These are phyloP conservation scores for Protea cynaroides DNA, from an alignment of 164 flowering plant genomes.

Conservation along the genomic window DNA sequence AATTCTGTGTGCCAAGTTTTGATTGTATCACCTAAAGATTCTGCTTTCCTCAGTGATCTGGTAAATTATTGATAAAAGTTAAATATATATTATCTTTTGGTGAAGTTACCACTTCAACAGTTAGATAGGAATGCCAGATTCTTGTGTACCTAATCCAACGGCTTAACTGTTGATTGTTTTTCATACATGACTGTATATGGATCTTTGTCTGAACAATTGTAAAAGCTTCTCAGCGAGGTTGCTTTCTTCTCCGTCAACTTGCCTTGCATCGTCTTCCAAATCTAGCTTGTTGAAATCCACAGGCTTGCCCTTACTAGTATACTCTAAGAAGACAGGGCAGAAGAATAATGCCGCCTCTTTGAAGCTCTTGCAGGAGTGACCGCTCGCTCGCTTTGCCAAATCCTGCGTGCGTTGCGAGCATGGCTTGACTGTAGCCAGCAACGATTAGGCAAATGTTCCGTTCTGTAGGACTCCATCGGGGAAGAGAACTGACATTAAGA, in stretches of 20 bases:
- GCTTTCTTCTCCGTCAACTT: conserved; percentile 4
- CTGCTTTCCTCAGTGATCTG: no score
- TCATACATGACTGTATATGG: no score
- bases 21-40: no score
- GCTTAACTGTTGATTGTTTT: no score
- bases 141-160: no score
- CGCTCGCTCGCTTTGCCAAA: not conserved
- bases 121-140: no score
- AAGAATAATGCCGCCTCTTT: conserved; percentile 1
- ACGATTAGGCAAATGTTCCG: conserved; percentile 12
- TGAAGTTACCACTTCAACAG: no score
- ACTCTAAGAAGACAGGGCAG: conserved; percentile 8
- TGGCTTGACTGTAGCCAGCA: not conserved
- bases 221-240: conserved; percentile 15
- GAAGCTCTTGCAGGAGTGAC: conserved; percentile 2
- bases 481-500: conserved; percentile 82
- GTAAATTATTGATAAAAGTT: no score
- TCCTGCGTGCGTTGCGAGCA: conserved; percentile 10
- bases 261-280: conserved; percentile 1
- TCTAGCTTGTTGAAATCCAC: not conserved
- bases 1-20: no score
- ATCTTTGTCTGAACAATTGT: conserved; percentile 18
- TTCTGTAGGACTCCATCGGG: conserved; percentile 24
- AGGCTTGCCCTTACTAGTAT: conserved; percentile 7
- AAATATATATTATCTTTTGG: no score